A percentile compares a stretch with the other conserved stretches of the same genome.
Evolutionary conservation across 805 yeast genomes (phyloP).

Genomic region (Maudiozyma bulderi): DNA sequence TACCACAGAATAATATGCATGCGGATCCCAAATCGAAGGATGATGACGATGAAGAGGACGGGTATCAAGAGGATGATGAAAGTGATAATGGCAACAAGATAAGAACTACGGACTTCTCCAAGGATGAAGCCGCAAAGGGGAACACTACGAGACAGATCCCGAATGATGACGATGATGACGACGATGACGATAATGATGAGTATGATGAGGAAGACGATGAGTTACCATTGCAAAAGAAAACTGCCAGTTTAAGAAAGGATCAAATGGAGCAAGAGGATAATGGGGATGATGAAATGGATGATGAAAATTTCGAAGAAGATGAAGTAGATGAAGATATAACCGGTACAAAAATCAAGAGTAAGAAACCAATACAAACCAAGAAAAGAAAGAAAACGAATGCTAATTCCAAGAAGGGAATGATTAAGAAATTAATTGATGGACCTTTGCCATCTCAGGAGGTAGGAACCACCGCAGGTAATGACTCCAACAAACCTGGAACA

Average conservation of each 20-base stretch:
- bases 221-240: neutral
- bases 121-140: neutral
- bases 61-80: conserved; percentile 14
- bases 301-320: conserved; percentile 2
- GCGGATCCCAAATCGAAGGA: neutral
- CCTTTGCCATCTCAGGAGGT: neutral
- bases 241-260: neutral
- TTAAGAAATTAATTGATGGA: conserved; percentile 1
- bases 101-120: neutral
- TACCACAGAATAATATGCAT: neutral
- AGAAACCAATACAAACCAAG: conserved; percentile 1
- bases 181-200: conserved; percentile 5
- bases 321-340: conserved; percentile 14
- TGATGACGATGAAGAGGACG: conserved; percentile 8
- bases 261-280: conserved; percentile 10
- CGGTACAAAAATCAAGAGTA: conserved; percentile 9
- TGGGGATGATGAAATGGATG: conserved; percentile 7
- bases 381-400: neutral
- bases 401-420: conserved; percentile 1
- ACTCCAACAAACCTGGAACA: neutral
- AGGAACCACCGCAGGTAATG: neutral
- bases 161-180: conserved; percentile 5
- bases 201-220: conserved; percentile 6
- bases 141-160: neutral
- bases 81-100: conserved; percentile 4